These are phyloP conservation scores for Pseudoturritis turrita DNA, from an alignment of 345 rosid genomes.

Conservation along the genomic window DNA sequence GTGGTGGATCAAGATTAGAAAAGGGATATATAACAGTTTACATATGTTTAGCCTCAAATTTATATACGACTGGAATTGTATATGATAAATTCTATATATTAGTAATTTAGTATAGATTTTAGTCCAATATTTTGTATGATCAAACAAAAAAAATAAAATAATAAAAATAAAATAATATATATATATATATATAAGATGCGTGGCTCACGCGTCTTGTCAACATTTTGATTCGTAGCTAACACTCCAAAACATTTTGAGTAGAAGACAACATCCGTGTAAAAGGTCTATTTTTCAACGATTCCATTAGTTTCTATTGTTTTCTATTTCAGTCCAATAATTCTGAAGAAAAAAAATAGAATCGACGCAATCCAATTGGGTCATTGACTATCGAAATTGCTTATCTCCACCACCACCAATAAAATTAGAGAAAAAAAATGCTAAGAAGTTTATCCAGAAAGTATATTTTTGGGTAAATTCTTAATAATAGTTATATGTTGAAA, in stretches of 20 bases:
- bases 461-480: not conserved
- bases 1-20: no score
- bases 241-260: slow-evolving; percentile 1
- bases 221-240: not conserved
- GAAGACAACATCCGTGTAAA: slow-evolving; percentile 25
- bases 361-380: not conserved
- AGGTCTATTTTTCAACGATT: slow-evolving; percentile 25
- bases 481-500: not conserved
- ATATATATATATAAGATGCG: no score
- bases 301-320: not conserved
- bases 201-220: slow-evolving; percentile 7
- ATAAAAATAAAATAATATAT: no score
- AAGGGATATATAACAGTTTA: not conserved
- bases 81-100: not conserved
- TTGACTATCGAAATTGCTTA: not conserved
- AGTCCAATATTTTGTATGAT: no score
- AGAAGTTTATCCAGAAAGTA: not conserved
- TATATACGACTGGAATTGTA: not conserved
- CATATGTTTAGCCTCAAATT: not conserved
- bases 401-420: not conserved
- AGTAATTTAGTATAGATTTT: no score
- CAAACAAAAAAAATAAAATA: no score
- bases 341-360: not conserved
- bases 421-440: not conserved
- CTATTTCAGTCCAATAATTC: not conserved